Evolutionary conservation across 352 stramenopile genomes (phyloP).

Genomic region (Phytophthora tentaculata): DNA sequence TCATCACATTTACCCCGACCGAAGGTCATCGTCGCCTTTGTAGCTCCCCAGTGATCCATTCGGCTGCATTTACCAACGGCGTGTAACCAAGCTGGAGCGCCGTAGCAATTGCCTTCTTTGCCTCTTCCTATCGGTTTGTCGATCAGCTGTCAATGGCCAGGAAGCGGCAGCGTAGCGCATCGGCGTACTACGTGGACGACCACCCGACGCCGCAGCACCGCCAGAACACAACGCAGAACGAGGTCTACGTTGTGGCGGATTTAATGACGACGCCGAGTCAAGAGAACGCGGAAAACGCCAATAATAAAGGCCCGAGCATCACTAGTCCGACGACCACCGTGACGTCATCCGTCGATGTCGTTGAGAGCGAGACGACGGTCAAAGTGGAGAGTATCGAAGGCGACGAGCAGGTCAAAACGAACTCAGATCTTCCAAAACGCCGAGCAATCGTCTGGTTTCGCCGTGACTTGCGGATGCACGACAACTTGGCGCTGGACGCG

Average conservation of each 20-base stretch:
- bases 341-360: not conserved
- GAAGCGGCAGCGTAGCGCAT: slow-evolving; percentile 23
- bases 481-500: slow-evolving; percentile 93
- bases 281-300: slow-evolving; percentile 1
- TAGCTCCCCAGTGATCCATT: not conserved
- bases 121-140: too few relatives aligned
- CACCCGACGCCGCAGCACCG: not conserved
- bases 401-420: not conserved
- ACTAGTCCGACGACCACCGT: not conserved
- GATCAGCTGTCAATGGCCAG: slow-evolving; percentile 12
- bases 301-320: not conserved
- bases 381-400: not conserved
- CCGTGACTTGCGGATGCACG: slow-evolving; percentile 94
- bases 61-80: not conserved
- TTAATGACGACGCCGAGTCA: not conserved
- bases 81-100: not conserved
- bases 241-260: not conserved
- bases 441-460: slow-evolving; percentile 92
- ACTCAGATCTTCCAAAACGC: slow-evolving; percentile 25
- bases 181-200: not conserved
- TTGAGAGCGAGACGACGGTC: not conserved
- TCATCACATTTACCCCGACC: slow-evolving; percentile 4
- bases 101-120: slow-evolving; percentile 1
- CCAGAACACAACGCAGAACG: not conserved
- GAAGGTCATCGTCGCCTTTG: slow-evolving; percentile 15